Base-by-base conservation (phyloP, 2,329 filamentous ascomycete species). In the Alternaria sp. region DNA sequence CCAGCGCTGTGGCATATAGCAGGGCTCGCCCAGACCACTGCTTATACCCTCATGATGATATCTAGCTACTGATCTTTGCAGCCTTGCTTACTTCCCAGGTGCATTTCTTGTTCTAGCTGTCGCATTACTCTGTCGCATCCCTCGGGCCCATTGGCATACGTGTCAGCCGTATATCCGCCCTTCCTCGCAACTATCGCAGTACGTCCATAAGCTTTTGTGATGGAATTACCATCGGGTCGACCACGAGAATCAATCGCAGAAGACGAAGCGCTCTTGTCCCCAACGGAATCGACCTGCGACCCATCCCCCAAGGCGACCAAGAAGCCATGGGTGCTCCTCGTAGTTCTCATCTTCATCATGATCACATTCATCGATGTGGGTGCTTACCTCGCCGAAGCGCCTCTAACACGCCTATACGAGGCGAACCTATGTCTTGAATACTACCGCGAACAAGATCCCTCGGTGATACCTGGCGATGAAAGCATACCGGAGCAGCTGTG, bases 391-490 rank as follows among this genome's bases (percentile, higher is more conserved):
- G 69, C 78, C 23, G 72, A 78, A 14, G 77, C 80, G 0, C 81
- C 82, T 3, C 76, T 77, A 64, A 82, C 80, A 6, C 79, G 81
- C 49, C 78, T 84, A 37, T 82, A 76, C 70, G 82, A 84, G 63
- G 75, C 78, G 23, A 82, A 83, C 50, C 76, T 81, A 33, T 84
- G 82, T 65, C 74, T 79, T 21, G 73, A 78, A 33, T 80, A 81
- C 67, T 84, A 80, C 61, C 51, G 72, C 34, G 63, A 71, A 29
- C 68, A 77, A 45, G 80, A 83, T 55, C 75, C 80, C 17, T 76
- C 72, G n/a, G 72, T 79, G 58, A 80, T 84, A 61, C 72, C 69
- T 1, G 57, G 66, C 8, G 72, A 79, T 58, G 80, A 80, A 11
- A 72, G 75, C 24, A 78, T 84, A 14, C 71, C 77, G 1, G 82